Percentiles rank a stretch among this genome's conserved stretches.
Conservation (phyloP, 2,329 filamentous ascomycete genomes). For the Xylariaceae sp. region DNA sequence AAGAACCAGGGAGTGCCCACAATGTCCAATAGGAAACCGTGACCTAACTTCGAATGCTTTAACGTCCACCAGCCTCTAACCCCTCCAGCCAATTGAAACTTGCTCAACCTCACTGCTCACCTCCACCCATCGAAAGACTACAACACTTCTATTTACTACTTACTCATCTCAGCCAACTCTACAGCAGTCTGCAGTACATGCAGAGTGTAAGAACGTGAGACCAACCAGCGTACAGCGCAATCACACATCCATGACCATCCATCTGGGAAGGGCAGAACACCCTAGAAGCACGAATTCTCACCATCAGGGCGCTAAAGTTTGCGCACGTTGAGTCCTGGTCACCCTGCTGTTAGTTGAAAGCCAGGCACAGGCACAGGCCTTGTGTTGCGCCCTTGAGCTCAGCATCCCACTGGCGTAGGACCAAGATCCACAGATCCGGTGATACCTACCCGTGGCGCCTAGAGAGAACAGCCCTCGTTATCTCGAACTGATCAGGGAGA, state of each 20-base stretch:
- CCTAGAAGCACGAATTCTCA: no score
- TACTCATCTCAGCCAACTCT: no score
- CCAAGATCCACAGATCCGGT: background rate
- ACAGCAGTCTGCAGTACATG: no score
- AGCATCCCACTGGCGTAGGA: background rate
- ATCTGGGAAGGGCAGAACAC: no score
- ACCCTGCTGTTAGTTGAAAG: no score
- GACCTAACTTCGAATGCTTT: constrained; percentile 15
- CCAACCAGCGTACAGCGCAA: background rate
- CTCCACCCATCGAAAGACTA: constrained; percentile 25
- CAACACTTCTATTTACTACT: background rate
- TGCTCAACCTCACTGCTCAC: constrained; percentile 33
- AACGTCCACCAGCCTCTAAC: constrained; percentile 23
- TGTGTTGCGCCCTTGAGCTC: background rate
- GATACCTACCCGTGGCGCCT: no score
- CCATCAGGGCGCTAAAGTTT: no score
- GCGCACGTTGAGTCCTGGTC: background rate
- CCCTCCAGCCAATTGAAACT: constrained; percentile 40
- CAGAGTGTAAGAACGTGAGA: no score
- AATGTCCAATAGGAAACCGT: constrained; percentile 15
- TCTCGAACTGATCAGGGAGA: background rate
- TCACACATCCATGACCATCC: no score
- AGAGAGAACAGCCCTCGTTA: no score
- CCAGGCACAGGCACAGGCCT: no score
- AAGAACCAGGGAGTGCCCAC: no score